Base-by-base conservation (phyloP, 2,329 filamentous ascomycete genomes). In the Endocalyx cinctus region DNA sequence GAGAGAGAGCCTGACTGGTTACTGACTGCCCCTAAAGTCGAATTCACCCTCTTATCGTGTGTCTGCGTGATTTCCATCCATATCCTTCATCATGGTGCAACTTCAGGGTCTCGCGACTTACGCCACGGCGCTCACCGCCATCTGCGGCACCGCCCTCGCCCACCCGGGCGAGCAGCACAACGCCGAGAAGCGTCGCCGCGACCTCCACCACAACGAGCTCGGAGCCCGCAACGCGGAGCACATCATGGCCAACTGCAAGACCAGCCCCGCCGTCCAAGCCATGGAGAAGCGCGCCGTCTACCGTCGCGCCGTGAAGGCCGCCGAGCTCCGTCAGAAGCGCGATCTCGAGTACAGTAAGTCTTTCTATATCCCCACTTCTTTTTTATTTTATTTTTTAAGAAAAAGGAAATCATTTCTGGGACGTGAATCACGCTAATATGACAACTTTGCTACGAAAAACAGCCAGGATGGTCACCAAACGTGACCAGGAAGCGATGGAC, bases 121-220 rank as follows among this genome's bases (percentile, higher is more conserved):
- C 14, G 18, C 20, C 17, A 26, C 23, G 20, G 30, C 23, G 12
- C 26, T 47, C 27, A 35, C 31, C 4, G 37, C 30, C 17, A 31
- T 46, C 14, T 34, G 35, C 17, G 28, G 33, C 10, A 23, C 27
- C 10, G 35, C 19, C 11, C 41, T 62, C 23, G 58, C 62, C 16
- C 62, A 64, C 31, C 61, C 62, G 3, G 60, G 59, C 17, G 50
- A 61, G 31, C 54, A 62, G 33, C 42, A 58, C 31, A 43, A 48
- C 25, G 46, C 46, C 17, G 40, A 31, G 17, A 46, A 45, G 42
- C 43, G 40, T n/a, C 36, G 33, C 25, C 37, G 43, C 25, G 57
- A 62, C 30, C 42, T 58, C 18, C 42, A 46, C 29, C 48, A 56
- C 36, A 58, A 55, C 27, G 43, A 46, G 27, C 41, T 53, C 15